These are phyloP conservation scores for Pelargonium cotyledonis DNA, from an alignment of 441 rosid species.

Conservation along the genomic window DNA sequence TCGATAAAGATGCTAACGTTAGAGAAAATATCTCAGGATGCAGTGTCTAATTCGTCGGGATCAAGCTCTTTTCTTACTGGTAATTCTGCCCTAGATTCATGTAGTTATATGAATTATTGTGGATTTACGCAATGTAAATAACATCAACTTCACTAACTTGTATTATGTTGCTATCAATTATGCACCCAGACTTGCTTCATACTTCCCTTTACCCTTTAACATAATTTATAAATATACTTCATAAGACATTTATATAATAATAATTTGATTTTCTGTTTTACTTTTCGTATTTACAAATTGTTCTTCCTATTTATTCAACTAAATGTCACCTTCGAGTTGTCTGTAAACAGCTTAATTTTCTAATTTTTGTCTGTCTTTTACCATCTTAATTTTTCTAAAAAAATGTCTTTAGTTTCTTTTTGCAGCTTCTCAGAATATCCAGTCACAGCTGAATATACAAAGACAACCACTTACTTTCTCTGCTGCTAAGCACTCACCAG, in stretches of 20 bases:
- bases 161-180: not conserved
- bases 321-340: not conserved
- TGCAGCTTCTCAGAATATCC: conserved; percentile 15
- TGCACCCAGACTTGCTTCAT: not conserved
- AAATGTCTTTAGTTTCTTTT: not conserved
- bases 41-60: conserved; percentile 14
- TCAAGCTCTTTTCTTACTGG: conserved; percentile 14
- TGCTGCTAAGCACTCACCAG: conserved; percentile 18
- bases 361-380: not conserved
- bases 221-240: not conserved
- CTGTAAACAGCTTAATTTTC: not conserved
- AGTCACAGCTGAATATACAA: conserved; percentile 17
- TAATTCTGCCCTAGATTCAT: conserved; percentile 6
- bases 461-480: conserved; percentile 12
- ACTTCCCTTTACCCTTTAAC: not conserved
- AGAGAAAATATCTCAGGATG: conserved; percentile 21
- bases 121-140: not conserved
- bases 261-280: not conserved
- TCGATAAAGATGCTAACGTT: conserved; percentile 21
- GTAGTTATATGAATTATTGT: not conserved
- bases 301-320: not conserved
- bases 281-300: not conserved
- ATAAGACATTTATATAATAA: not conserved
- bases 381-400: not conserved
- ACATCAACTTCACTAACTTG: not conserved